Evolutionary conservation across 1,284 basidiomycete species (phyloP), one percentile per base, ranked within the genome.

Genomic region (Singerocomus inundabilis): DNA sequence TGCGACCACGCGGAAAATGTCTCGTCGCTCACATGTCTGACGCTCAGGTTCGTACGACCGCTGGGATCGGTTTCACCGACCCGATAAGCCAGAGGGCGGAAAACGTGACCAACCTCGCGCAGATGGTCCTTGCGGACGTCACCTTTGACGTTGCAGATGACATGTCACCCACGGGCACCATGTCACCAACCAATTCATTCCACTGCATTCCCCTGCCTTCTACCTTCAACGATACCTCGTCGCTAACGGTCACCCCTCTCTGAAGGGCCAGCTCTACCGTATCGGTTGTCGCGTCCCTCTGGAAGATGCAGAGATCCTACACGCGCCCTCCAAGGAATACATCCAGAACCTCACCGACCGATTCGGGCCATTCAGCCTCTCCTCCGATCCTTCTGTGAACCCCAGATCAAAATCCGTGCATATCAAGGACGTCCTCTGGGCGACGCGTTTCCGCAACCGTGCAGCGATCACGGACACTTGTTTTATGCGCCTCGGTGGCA

Each of bases 361-460:
- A 11, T 71, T 63, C 50, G 73, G 67, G 5, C 67, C 66, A 6
- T 36, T 28, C 6, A 10, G 2, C 9, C 44, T 62, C 21, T 36
- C 55, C 2, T 64, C 63, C 2, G 53, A 61, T n/a, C 44, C 57
- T 0, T 38, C 53, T 9, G 45, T 59, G 5, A 67, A 67, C 28
- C 55, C 66, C 15, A 56, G 12, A 13, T 24, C 45, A 30, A 61
- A 55, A 28, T 48, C 54, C 2, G 31, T 42, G 1, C 3, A 10
- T 11, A 65, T 68, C 44, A 54, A 63, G 25, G 51, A 61, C 1
- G 21, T 66, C 3, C 18, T 72, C 39, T 72, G 72, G 71, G 60
- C 67, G 5, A 64, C 70, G 8, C 66, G 72, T 21, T 76, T 72
- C 64, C 62, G 63, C 25, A 70, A 66, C 26, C 68, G 54, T 40